phyloP scores from a whole-genome alignment of 2,329 filamentous ascomycete genomes.

The Claviceps humidiphila region DNA sequence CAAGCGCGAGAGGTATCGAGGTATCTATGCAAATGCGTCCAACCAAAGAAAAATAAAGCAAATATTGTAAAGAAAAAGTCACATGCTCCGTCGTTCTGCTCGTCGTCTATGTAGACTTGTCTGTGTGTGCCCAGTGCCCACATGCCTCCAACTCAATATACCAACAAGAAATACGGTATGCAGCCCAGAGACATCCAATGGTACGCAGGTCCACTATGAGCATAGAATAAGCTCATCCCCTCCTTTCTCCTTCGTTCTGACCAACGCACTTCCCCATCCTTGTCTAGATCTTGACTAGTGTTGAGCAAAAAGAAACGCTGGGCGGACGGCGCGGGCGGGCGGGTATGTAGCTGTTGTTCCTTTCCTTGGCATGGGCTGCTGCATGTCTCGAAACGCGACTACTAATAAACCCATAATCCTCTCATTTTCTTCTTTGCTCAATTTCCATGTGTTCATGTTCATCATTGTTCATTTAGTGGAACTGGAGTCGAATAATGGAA shows the following conservation, averaged over 20 bases:
- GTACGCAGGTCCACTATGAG: background rate
- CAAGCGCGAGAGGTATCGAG: too few relatives aligned
- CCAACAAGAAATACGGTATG: background rate
- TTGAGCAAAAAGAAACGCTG: background rate
- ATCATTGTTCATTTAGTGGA: conserved; percentile 15
- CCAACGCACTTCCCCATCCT: background rate
- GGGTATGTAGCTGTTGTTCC: too few relatives aligned
- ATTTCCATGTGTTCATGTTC: background rate
- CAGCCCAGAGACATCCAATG: background rate
- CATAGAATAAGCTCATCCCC: background rate
- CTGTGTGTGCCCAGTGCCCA: background rate
- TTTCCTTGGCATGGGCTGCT: too few relatives aligned
- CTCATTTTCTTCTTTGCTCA: background rate
- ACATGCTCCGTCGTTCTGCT: background rate
- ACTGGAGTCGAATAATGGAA: conserved; percentile 52
- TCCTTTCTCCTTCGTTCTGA: background rate
- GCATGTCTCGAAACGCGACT: background rate
- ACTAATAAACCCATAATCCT: background rate
- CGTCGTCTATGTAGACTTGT: too few relatives aligned
- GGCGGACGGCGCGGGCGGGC: background rate
- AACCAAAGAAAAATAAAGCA: too few relatives aligned
- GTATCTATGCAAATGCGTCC: too few relatives aligned
- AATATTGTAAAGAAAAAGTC: too few relatives aligned
- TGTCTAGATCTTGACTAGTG: background rate
- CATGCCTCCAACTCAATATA: background rate